These are phyloP conservation scores for Lactarius deliciosus DNA, from an alignment of 768 basidiomycete species.

Conservation along the genomic window DNA sequence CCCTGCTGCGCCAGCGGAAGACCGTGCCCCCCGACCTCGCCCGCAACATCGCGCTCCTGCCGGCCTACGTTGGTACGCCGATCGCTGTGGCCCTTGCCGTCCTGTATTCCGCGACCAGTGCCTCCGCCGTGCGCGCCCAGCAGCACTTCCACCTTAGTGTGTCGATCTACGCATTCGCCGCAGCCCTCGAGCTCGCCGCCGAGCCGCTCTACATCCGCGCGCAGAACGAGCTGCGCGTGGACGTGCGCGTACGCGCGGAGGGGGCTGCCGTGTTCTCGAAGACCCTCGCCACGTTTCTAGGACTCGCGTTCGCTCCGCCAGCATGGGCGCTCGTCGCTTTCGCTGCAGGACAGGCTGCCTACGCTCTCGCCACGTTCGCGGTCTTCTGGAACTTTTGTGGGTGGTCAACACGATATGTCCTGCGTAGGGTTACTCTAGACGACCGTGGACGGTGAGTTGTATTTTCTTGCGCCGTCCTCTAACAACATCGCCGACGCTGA, in stretches of 20 bases:
- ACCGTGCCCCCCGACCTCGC: constrained; percentile 25
- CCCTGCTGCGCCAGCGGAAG: constrained; percentile 62
- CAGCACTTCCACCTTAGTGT: constrained; percentile 65
- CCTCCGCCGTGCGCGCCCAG: constrained; percentile 56
- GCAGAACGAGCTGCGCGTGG: constrained; percentile 69
- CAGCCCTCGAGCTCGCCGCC: constrained; percentile 71
- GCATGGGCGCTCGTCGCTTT: constrained; percentile 75
- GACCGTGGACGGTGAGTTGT: constrained; percentile 36
- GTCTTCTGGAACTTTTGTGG: constrained; percentile 48
- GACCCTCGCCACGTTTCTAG: constrained; percentile 66
- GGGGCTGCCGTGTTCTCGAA: constrained; percentile 77
- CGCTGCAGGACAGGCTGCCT: constrained; percentile 79
- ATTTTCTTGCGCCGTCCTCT: background rate
- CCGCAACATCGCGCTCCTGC: constrained; percentile 60
- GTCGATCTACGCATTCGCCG: constrained; percentile 67
- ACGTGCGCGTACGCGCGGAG: constrained; percentile 80
- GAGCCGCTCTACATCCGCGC: constrained; percentile 58
- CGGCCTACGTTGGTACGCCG: constrained; percentile 66
- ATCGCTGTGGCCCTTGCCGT: constrained; percentile 52
- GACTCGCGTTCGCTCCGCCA: constrained; percentile 48
- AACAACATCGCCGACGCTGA: background rate
- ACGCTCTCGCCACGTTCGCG: constrained; percentile 56
- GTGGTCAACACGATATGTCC: constrained; percentile 26
- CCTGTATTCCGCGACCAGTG: constrained; percentile 56
- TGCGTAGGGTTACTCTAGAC: constrained; percentile 29